A percentile compares a stretch with the other conserved stretches of the same genome.
These are phyloP conservation scores for Patellaria atrata DNA, from an alignment of 495 filamentous ascomycete genomes.

Conservation along the genomic window DNA sequence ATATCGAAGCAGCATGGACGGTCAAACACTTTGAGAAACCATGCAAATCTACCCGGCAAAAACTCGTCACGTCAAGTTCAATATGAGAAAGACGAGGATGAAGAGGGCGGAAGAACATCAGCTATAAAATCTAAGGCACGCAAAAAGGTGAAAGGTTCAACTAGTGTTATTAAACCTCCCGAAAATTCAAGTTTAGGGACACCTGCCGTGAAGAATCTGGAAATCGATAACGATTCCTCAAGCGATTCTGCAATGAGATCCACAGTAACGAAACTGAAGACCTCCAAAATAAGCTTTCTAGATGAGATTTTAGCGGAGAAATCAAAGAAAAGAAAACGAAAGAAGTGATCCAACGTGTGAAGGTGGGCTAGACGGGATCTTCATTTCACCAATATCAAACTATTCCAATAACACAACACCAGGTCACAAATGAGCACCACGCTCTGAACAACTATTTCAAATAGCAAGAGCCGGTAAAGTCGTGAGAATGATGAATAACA, in stretches of 20 bases:
- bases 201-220: background rate
- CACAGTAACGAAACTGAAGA: constrained; percentile 2
- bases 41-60: constrained; percentile 16
- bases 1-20: constrained; percentile 14
- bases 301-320: constrained; percentile 28
- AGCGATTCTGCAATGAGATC: background rate
- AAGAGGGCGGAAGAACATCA: constrained; percentile 22
- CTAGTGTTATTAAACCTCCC: too few species aligned
- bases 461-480: too few species aligned
- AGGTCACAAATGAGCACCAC: too few species aligned
- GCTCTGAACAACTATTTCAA: too few species aligned
- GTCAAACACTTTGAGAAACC: too few species aligned
- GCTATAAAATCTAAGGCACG: constrained; percentile 21
- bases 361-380: background rate
- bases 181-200: too few species aligned
- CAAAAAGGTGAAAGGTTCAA: constrained; percentile 5
- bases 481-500: too few species aligned
- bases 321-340: constrained; percentile 30
- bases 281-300: constrained; percentile 22
- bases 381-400: background rate
- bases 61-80: constrained; percentile 5
- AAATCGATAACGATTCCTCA: background rate
- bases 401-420: background rate
- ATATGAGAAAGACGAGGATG: constrained; percentile 18
- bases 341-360: constrained; percentile 21